These are phyloP conservation scores for Aspergillus brunneoviolaceus DNA, from an alignment of 2,329 filamentous ascomycete species.

Conservation along the genomic window DNA sequence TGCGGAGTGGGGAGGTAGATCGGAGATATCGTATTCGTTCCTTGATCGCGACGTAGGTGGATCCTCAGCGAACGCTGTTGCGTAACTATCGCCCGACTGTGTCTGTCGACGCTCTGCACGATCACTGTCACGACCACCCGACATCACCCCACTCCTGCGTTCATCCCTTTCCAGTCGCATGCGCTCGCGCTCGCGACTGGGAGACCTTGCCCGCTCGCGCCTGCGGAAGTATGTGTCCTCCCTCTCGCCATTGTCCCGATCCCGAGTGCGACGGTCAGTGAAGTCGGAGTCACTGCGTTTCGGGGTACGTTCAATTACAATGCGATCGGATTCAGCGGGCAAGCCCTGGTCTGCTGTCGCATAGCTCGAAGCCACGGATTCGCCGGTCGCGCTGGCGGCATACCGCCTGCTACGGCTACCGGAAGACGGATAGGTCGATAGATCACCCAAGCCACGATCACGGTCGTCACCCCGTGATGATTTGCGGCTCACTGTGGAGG, in stretches of 20 bases:
- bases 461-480: constrained; percentile 49
- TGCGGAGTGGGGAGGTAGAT: neutral
- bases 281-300: constrained; percentile 29
- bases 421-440: constrained; percentile 29
- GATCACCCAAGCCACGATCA: constrained; percentile 41
- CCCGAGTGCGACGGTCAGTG: constrained; percentile 22
- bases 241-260: constrained; percentile 18
- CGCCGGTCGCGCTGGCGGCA: constrained; percentile 28
- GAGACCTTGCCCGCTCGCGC: constrained; percentile 29
- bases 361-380: constrained; percentile 39
- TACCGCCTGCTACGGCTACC: constrained; percentile 27
- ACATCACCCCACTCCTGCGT: constrained; percentile 19
- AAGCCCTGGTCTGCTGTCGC: constrained; percentile 40
- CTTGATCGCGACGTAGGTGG: constrained; percentile 24
- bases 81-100: constrained; percentile 29
- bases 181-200: constrained; percentile 29
- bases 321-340: constrained; percentile 28
- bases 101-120: constrained; percentile 30
- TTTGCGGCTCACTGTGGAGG: constrained; percentile 38
- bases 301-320: constrained; percentile 31
- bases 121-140: constrained; percentile 16
- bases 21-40: constrained; percentile 4
- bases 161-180: constrained; percentile 24
- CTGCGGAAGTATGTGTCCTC: constrained; percentile 19
- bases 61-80: constrained; percentile 20